Evolutionary conservation across 2,329 filamentous ascomycete species (phyloP).

Genomic region (Arachnomyces sp.): DNA sequence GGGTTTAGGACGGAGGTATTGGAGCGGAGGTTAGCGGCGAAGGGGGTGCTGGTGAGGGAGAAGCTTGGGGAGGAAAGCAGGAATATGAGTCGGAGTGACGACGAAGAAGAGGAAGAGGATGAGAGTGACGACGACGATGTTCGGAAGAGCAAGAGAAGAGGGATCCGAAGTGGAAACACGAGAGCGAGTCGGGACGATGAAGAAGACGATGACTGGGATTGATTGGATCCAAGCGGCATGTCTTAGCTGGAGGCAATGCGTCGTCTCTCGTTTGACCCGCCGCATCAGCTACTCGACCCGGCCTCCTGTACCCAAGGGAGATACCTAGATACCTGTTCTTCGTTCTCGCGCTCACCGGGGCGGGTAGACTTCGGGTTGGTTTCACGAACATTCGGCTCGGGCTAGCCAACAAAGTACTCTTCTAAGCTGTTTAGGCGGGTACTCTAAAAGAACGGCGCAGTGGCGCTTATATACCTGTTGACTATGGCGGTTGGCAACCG

Average conservation of each 20-base stretch:
- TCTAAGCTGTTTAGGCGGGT: too few species aligned
- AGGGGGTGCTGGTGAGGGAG: constrained; percentile 29
- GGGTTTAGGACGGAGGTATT: constrained; percentile 33
- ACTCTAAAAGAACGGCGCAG: too few species aligned
- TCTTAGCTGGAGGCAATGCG: neutral
- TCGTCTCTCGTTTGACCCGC: neutral
- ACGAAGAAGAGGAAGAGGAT: constrained; percentile 16
- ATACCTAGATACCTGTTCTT: too few species aligned
- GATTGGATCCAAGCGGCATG: constrained; percentile 12
- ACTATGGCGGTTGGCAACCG: too few species aligned
- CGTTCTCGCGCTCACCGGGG: too few species aligned
- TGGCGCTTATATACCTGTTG: too few species aligned
- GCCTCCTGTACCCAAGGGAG: too few species aligned
- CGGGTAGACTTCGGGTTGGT: too few species aligned
- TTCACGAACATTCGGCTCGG: too few species aligned
- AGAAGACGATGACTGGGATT: constrained; percentile 42
- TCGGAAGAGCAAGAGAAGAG: constrained; percentile 17
- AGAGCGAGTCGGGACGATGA: constrained; percentile 23
- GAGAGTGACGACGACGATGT: constrained; percentile 17
- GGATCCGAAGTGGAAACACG: constrained; percentile 14
- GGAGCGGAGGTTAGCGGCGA: constrained; percentile 34
- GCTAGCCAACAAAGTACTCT: too few species aligned
- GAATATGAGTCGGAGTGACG: constrained; percentile 7
- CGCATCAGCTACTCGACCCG: neutral
- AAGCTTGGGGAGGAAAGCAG: constrained; percentile 25